Evolutionary conservation across 2,329 filamentous ascomycete species (phyloP), one percentile per base, ranked within the genome.

Genomic region (Dothideomycetes sp.): DNA sequence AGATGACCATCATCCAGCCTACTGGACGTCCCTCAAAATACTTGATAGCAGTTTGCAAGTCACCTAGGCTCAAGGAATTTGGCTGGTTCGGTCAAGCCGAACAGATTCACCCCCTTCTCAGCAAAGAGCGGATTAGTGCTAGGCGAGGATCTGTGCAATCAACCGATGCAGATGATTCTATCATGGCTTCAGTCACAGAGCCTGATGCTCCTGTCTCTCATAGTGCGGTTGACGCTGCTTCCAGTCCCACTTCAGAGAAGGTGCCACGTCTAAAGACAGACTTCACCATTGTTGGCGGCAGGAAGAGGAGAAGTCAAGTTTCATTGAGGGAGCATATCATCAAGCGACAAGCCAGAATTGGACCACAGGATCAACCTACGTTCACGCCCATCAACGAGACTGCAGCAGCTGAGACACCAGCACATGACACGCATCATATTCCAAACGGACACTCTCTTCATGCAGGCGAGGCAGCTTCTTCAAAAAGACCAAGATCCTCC

Each of bases 31-130:
- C 64, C 7, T 54, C 53, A 12, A 67, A 63, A 40, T 59, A 61
- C 7, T 51, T 62, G 16, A 59, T 70, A 19, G 61, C 57, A 5
- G 61, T 66, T 1, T 56, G 69, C 48, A 67, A 61, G 40, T 56
- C 56, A 11, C 33, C 45, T 12, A 45, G 49, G 5, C 47, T 70
- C 8, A 47, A 49, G 15, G 46, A 54, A 4, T 36, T 64, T 3
- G 48, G 52, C 0, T 67, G 63, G 59, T 66, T 57, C 35, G 37
- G 40, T 22, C 24, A 42, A 10, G 37, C 33, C n/a, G 18, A 40
- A 8, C n/a, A n/a, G n/a, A n/a, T n/a, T n/a, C n/a, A n/a, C n/a
- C n/a, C n/a, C n/a, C n/a, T n/a, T n/a, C n/a, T n/a, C n/a, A n/a
- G n/a, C n/a, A n/a, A n/a, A n/a, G n/a, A n/a, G n/a, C n/a, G n/a